Conservation (phyloP, 2,329 filamentous ascomycete genomes). For the Phialophora chinensis region DNA sequence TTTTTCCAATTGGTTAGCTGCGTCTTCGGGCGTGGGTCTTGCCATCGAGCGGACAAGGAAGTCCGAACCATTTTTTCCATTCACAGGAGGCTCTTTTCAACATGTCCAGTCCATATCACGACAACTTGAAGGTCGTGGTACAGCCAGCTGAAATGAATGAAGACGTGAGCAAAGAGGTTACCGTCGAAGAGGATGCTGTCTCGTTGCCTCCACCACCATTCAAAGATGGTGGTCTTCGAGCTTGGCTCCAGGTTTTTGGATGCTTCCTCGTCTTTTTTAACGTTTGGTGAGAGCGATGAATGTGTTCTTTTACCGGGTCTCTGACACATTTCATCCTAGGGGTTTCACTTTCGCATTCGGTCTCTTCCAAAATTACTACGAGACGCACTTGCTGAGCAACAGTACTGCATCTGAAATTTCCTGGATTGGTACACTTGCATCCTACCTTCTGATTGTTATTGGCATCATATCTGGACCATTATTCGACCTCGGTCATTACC, state of each 20-base stretch:
- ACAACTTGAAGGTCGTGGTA: slow-evolving; percentile 19
- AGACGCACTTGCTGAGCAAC: slow-evolving; percentile 71
- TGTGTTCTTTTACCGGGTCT: not conserved
- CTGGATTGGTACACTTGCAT: slow-evolving; percentile 87
- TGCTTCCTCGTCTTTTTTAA: slow-evolving; percentile 79
- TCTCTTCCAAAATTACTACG: slow-evolving; percentile 79
- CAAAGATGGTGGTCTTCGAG: slow-evolving; percentile 77
- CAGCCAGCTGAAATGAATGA: slow-evolving; percentile 21
- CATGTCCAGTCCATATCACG: slow-evolving; percentile 23
- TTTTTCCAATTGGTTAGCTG: not conserved
- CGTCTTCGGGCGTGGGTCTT: no score
- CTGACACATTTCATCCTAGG: slow-evolving; percentile 21
- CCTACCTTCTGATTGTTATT: slow-evolving; percentile 81
- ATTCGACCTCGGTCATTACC: slow-evolving; percentile 84
- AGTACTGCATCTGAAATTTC: slow-evolving; percentile 74
- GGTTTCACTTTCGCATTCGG: slow-evolving; percentile 52
- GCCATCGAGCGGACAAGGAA: not conserved
- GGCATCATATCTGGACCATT: slow-evolving; percentile 85
- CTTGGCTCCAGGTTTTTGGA: slow-evolving; percentile 85
- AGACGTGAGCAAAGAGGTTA: slow-evolving; percentile 15
- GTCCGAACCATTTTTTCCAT: not conserved
- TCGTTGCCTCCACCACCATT: slow-evolving; percentile 22
- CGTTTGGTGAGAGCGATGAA: slow-evolving; percentile 63
- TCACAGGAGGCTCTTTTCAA: not conserved
- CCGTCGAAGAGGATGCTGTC: slow-evolving; percentile 23